Percentiles rank a stretch among this genome's conserved stretches.
Evolutionary conservation across 208 protist genomes (phyloP).

Genomic region (Phytomonas sp.): DNA sequence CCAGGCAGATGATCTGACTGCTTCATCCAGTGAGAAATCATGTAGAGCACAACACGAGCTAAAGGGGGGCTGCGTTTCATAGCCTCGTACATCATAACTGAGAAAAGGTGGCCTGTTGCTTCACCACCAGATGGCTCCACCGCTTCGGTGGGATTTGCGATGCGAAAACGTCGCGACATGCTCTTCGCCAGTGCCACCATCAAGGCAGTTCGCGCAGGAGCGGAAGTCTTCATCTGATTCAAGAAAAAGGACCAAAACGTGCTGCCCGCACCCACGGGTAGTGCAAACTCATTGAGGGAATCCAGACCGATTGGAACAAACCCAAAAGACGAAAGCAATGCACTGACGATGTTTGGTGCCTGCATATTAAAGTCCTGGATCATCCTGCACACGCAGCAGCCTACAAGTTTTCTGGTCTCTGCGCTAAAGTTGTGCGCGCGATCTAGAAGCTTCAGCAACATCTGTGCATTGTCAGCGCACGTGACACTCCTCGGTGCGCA

Average conservation of each 20-base stretch:
- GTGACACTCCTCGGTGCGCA: constrained; percentile 65
- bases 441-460: constrained; percentile 78
- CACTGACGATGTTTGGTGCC: constrained; percentile 69
- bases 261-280: constrained; percentile 75
- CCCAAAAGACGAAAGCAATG: constrained; percentile 67
- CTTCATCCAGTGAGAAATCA: constrained; percentile 79
- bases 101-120: constrained; percentile 66
- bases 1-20: constrained; percentile 60
- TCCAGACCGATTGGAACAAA: constrained; percentile 63
- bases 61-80: constrained; percentile 83
- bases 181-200: constrained; percentile 77
- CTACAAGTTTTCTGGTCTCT: constrained; percentile 79
- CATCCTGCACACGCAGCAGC: constrained; percentile 82
- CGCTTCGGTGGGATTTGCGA: constrained; percentile 61
- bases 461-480: constrained; percentile 82
- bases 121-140: constrained; percentile 34
- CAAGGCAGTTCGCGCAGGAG: constrained; percentile 76
- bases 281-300: constrained; percentile 58
- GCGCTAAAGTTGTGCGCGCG: constrained; percentile 74
- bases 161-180: constrained; percentile 73
- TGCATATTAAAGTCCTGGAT: constrained; percentile 90
- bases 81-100: constrained; percentile 83
- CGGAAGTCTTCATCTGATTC: constrained; percentile 77
- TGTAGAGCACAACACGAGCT: constrained; percentile 72
- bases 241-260: constrained; percentile 86